A percentile compares a stretch with the other conserved stretches of the same genome.
Conservation (phyloP, 345 rosid genomes). For the Fremontodendron californicum region DNA sequence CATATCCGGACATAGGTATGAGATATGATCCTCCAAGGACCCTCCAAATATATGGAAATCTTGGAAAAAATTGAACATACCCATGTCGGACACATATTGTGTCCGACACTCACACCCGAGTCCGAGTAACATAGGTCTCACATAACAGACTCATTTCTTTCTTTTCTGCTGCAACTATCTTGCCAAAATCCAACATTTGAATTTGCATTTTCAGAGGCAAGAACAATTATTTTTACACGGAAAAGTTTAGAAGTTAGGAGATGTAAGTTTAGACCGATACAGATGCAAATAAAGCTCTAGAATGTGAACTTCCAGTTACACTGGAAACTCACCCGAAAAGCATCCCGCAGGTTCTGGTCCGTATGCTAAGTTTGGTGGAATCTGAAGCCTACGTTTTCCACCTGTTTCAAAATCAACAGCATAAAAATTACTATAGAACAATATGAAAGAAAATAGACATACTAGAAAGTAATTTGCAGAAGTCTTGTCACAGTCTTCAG, state of each 20-base stretch:
- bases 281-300: neutral
- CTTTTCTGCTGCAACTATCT: neutral
- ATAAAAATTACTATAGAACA: conserved; percentile 2
- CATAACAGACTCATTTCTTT: neutral
- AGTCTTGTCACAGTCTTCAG: neutral
- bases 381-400: conserved; percentile 78
- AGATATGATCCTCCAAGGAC: too few relatives aligned
- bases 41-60: too few relatives aligned
- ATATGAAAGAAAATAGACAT: neutral
- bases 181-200: neutral
- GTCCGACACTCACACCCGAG: too few relatives aligned
- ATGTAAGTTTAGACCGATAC: neutral
- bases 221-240: neutral
- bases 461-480: neutral
- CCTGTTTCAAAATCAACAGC: conserved; percentile 34
- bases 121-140: too few relatives aligned
- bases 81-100: too few relatives aligned
- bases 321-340: conserved; percentile 59
- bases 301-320: neutral
- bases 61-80: too few relatives aligned
- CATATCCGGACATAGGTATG: too few relatives aligned
- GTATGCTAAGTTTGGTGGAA: conserved; percentile 85
- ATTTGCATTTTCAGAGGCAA: neutral
- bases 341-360: conserved; percentile 99
- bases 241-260: neutral